Percentiles rank a stretch among this genome's conserved stretches.
Evolutionary conservation across 495 filamentous ascomycete species (phyloP).

Genomic region (Talaromyces borbonicus): DNA sequence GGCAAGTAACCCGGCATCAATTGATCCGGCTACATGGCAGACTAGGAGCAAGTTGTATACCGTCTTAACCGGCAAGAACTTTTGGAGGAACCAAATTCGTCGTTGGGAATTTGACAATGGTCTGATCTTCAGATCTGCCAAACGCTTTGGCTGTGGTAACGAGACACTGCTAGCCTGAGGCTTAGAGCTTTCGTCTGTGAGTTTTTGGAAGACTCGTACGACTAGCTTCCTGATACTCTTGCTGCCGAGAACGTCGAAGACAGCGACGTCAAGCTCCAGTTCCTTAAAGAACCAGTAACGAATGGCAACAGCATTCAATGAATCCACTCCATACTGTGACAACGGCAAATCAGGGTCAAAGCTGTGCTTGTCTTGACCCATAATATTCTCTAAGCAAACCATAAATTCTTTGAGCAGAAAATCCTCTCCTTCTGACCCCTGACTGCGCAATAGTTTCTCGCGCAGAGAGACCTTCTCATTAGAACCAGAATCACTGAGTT

Average conservation of each 20-base stretch:
- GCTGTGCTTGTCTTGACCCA: constrained; percentile 1
- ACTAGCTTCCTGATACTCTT: constrained; percentile 13
- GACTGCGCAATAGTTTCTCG: neutral
- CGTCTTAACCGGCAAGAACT: constrained; percentile 23
- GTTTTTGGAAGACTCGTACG: constrained; percentile 10
- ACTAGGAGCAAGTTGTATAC: constrained; percentile 23
- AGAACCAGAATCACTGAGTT: neutral
- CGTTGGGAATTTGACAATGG: constrained; percentile 22
- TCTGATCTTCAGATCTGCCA: constrained; percentile 7
- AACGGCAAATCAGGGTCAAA: constrained; percentile 11
- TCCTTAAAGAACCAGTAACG: constrained; percentile 29
- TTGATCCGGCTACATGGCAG: constrained; percentile 16
- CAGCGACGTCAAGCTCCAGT: constrained; percentile 32
- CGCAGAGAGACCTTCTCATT: neutral
- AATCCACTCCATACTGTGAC: constrained; percentile 20
- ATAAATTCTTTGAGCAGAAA: constrained; percentile 16
- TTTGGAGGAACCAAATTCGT: constrained; percentile 17
- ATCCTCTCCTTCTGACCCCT: neutral
- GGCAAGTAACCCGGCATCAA: constrained; percentile 10
- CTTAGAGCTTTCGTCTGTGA: constrained; percentile 1
- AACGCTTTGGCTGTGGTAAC: constrained; percentile 8
- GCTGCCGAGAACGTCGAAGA: constrained; percentile 21
- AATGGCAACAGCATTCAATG: constrained; percentile 26
- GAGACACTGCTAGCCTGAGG: constrained; percentile 1
- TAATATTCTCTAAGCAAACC: constrained; percentile 10